Base-by-base conservation (phyloP, 768 basidiomycete species). In the Coprinopsis cinerea region DNA sequence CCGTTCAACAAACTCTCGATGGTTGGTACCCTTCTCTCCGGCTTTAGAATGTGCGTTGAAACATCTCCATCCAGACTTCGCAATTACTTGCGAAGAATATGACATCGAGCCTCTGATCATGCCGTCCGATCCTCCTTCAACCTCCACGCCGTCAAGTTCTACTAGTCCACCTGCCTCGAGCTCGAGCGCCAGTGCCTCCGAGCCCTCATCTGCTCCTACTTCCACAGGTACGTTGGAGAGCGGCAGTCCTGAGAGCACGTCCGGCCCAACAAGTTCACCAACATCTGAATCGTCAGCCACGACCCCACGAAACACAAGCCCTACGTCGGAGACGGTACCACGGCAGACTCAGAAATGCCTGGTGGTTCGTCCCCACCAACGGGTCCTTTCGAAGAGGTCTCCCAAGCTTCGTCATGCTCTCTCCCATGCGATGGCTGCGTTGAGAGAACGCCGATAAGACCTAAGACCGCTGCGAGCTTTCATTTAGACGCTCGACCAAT, bases 1-100 rank as follows among this genome's bases (percentile, higher is more conserved):
- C 37, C 15, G 48, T 30, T 2, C 48, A 49, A 23, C 30, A 28
- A 20, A 30, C 39, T 4, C 48, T 49, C 11, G 40, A 36, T 28
- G 48, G 48, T 24, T 7, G 20, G 17, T 17, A 9, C 36, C 36
- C 36, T 39, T 39, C 36, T 39, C n/a, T n/a, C n/a, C n/a, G n/a
- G n/a, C n/a, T n/a, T n/a, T n/a, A n/a, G n/a, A n/a, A n/a, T n/a
- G n/a, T n/a, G n/a, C n/a, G n/a, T n/a, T n/a, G n/a, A n/a, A 15
- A 32, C 30, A 32, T 39, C 36, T 17, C 11, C 36, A 10, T 18
- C n/a, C 36, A 41, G 48, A 40, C 11, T 30, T 41, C 26, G 37
- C 36, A 4, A 24, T 26, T 15, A 24, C 37, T 24, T 48, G 47
- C 34, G 25, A 23, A 9, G 47, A 48, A 3, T 48, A 30, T 13